A percentile compares a stretch with the other conserved stretches of the same genome.
Conservation (phyloP, 139 green algal species). For the Tetradesmus obliquus region DNA sequence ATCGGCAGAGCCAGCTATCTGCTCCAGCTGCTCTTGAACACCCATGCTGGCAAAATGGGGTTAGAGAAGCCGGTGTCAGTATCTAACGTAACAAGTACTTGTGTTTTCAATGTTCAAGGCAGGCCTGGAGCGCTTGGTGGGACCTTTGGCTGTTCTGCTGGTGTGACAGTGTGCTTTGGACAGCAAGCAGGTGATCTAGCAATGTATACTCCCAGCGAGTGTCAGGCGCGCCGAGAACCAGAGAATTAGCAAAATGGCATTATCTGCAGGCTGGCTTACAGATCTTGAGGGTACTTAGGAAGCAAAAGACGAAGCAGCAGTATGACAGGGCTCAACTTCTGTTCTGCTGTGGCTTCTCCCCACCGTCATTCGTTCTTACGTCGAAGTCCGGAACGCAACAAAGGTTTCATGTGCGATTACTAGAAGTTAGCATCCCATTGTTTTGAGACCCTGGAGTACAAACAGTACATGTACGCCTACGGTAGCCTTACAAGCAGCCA, state of each 20-base stretch:
- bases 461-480: neutral
- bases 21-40: constrained; percentile 49
- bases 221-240: neutral
- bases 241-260: neutral
- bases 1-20: constrained; percentile 62
- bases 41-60: constrained; percentile 4
- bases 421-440: too few relatives aligned
- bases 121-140: neutral
- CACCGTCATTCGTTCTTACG: neutral
- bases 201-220: neutral
- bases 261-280: neutral
- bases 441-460: neutral
- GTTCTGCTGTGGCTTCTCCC: neutral
- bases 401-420: too few relatives aligned
- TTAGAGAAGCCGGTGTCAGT: neutral
- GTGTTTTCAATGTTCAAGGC: neutral
- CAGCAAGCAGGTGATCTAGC: neutral
- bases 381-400: too few relatives aligned
- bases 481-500: neutral
- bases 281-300: neutral
- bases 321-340: neutral
- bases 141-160: neutral
- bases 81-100: neutral
- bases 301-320: neutral
- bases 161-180: neutral